A percentile compares a stretch with the other conserved stretches of the same genome.
Evolutionary conservation across 2,329 filamentous ascomycete species (phyloP).

Genomic region (Alternaria rosae): DNA sequence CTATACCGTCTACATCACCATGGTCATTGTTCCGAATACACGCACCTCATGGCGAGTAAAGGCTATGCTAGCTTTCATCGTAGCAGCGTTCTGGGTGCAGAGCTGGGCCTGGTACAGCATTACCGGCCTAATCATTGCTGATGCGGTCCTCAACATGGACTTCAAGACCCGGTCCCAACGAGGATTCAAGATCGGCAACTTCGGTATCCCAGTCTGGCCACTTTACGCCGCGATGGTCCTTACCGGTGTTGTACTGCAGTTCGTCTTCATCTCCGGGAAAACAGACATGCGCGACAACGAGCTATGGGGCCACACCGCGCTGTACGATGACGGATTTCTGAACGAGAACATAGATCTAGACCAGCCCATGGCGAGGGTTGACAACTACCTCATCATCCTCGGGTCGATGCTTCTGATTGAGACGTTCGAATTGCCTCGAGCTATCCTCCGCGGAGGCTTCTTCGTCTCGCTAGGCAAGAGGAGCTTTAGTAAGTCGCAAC

Average conservation of each 20-base stretch:
- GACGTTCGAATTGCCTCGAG: constrained; percentile 47
- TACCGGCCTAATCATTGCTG: constrained; percentile 58
- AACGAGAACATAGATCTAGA: constrained; percentile 45
- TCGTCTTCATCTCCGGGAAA: constrained; percentile 53
- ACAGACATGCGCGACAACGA: constrained; percentile 49
- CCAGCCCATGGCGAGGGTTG: constrained; percentile 51
- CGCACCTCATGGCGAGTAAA: constrained; percentile 53
- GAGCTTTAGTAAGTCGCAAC: constrained; percentile 52
- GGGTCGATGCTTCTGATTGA: constrained; percentile 54
- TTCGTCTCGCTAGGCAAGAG: constrained; percentile 52
- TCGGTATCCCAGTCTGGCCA: constrained; percentile 38
- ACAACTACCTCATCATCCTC: constrained; percentile 55
- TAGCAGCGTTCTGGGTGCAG: constrained; percentile 58
- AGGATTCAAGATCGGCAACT: constrained; percentile 24
- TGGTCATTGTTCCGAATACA: constrained; percentile 57
- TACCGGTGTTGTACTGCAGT: constrained; percentile 52
- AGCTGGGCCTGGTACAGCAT: constrained; percentile 58
- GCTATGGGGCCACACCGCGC: constrained; percentile 51
- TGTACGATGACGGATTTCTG: constrained; percentile 51
- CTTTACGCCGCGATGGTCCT: constrained; percentile 41
- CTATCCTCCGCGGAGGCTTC: constrained; percentile 43
- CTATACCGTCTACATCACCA: constrained; percentile 59
- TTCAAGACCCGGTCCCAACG: constrained; percentile 37
- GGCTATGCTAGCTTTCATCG: constrained; percentile 50
- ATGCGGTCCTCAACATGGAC: constrained; percentile 54